phyloP scores from a whole-genome alignment of 805 yeast species.

The Jamesozyma spencerorum region DNA sequence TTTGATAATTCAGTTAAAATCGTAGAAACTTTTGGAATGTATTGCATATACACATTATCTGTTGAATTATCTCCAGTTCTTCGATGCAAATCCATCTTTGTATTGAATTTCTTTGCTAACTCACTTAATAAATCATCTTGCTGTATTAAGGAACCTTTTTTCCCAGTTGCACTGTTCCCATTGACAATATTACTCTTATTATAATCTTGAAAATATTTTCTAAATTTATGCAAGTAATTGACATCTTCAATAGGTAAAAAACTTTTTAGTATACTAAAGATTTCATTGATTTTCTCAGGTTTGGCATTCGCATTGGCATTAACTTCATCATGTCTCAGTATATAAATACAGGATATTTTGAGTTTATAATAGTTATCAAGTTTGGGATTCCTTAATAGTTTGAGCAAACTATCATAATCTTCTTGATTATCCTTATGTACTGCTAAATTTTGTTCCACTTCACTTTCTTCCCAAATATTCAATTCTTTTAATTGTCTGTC shows the following conservation, averaged over 20 bases:
- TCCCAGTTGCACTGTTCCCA: neutral
- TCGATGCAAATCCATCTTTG: conserved; percentile 20
- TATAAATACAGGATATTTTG: conserved; percentile 64
- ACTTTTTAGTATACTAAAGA: conserved; percentile 32
- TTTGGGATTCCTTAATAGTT: conserved; percentile 39
- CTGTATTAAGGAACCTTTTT: neutral
- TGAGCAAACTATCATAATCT: conserved; percentile 50
- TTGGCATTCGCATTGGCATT: conserved; percentile 38
- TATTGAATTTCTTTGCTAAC: conserved; percentile 28
- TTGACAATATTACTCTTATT: neutral
- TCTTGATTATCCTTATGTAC: conserved; percentile 49
- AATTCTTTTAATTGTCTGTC: conserved; percentile 58
- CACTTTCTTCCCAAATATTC: conserved; percentile 77
- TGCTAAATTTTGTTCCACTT: conserved; percentile 78
- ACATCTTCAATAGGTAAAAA: conserved; percentile 33
- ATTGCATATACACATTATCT: conserved; percentile 84
- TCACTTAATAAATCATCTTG: conserved; percentile 27
- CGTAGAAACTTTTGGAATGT: conserved; percentile 54
- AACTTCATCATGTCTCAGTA: conserved; percentile 55
- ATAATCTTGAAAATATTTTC: conserved; percentile 25
- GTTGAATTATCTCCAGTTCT: conserved; percentile 32
- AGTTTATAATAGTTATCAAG: conserved; percentile 51
- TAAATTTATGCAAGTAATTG: conserved; percentile 37
- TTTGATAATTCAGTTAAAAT: conserved; percentile 30
- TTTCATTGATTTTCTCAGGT: conserved; percentile 42